phyloP scores from a whole-genome alignment of 2,329 filamentous ascomycete genomes.

The Talaromyces islandicus region DNA sequence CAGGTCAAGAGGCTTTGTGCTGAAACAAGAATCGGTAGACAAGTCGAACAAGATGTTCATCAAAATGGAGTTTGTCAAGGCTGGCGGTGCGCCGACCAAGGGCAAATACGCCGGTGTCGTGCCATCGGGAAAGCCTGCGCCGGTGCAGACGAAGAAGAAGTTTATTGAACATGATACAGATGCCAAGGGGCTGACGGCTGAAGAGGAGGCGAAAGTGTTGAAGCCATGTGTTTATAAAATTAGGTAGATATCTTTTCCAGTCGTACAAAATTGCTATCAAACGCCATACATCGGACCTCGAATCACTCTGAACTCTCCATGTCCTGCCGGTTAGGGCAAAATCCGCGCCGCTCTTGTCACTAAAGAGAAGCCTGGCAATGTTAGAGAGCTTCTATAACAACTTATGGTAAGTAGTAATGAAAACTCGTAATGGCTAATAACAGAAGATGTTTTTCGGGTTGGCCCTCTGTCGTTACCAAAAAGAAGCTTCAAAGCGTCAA shows the following conservation, averaged over 20 bases:
- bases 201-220: slow-evolving; percentile 64
- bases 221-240: slow-evolving; percentile 97
- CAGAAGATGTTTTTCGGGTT: too few relatives aligned
- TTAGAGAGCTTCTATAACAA: too few relatives aligned
- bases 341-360: too few relatives aligned
- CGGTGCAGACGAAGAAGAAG: slow-evolving; percentile 41
- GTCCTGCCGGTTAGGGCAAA: too few relatives aligned
- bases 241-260: slow-evolving; percentile 45
- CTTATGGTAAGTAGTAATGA: too few relatives aligned
- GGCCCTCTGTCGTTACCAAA: too few relatives aligned
- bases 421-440: too few relatives aligned
- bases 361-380: too few relatives aligned
- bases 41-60: slow-evolving; percentile 97
- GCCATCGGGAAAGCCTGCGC: slow-evolving; percentile 14
- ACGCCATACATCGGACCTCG: too few relatives aligned
- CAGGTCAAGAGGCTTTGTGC: slow-evolving; percentile 72
- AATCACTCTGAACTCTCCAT: too few relatives aligned
- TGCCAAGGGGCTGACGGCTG: slow-evolving; percentile 50
- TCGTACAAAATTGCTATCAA: background rate
- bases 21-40: slow-evolving; percentile 69
- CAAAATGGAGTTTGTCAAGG: slow-evolving; percentile 90
- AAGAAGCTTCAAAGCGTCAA: too few relatives aligned
- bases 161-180: slow-evolving; percentile 51
- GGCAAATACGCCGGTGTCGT: slow-evolving; percentile 59
- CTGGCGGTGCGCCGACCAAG: slow-evolving; percentile 58